Conservation (phyloP, 345 rosid genomes). For the Carallia brachiata region DNA sequence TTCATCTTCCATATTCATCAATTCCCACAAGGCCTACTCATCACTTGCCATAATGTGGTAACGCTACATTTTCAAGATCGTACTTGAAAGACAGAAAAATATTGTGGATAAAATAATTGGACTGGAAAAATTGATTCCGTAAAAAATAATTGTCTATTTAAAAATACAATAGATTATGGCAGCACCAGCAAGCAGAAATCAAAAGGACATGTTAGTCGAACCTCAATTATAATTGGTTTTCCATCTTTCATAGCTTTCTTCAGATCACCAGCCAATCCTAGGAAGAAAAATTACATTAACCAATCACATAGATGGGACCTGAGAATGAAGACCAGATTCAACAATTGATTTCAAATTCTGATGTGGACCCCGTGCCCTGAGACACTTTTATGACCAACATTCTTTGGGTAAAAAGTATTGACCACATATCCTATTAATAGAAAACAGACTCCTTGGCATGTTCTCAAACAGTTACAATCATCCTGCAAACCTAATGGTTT, state of each 20-base stretch:
- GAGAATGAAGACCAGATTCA: no score
- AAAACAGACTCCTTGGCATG: slow-evolving; percentile 5
- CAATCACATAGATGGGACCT: background rate
- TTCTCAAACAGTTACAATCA: background rate
- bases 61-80: background rate
- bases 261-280: slow-evolving; percentile 97
- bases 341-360: no score
- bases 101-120: no score
- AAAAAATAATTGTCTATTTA: no score
- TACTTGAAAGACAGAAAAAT: background rate
- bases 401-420: background rate
- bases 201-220: slow-evolving; percentile 16
- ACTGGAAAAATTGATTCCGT: no score
- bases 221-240: slow-evolving; percentile 97
- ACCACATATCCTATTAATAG: slow-evolving; percentile 9
- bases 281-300: slow-evolving; percentile 21
- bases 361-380: no score
- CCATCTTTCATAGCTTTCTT: slow-evolving; percentile 99
- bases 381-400: background rate
- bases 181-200: background rate
- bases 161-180: slow-evolving; percentile 3
- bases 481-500: background rate
- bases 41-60: background rate
- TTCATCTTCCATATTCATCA: background rate
- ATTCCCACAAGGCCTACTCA: background rate